A percentile compares a stretch with the other conserved stretches of the same genome.
Evolutionary conservation across 1,139 yeast genomes (phyloP).

Genomic region (Hansenula anomala): DNA sequence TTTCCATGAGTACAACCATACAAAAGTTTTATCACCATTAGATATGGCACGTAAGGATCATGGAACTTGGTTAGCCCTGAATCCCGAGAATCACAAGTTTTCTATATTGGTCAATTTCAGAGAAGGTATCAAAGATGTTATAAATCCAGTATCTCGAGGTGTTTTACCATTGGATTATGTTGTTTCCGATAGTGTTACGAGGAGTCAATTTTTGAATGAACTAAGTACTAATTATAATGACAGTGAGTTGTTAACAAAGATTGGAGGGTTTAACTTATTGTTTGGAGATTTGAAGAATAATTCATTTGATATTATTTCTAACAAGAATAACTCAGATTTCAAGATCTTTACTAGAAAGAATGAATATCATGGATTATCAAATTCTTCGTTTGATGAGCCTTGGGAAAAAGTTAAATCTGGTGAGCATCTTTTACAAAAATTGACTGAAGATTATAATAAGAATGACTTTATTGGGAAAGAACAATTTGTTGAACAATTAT

Average conservation of each 20-base stretch:
- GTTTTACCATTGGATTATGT: conserved; percentile 59
- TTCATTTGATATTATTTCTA: conserved; percentile 46
- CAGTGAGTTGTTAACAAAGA: conserved; percentile 33
- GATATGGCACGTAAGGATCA: conserved; percentile 72
- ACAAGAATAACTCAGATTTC: conserved; percentile 27
- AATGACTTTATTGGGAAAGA: conserved; percentile 39
- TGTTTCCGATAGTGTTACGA: conserved; percentile 31
- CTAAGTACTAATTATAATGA: conserved; percentile 28
- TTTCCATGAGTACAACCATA: conserved; percentile 34
- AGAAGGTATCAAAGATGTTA: conserved; percentile 28
- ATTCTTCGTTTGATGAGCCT: conserved; percentile 55
- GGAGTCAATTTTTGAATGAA: conserved; percentile 41
- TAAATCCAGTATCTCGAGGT: conserved; percentile 59
- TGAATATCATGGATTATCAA: conserved; percentile 53
- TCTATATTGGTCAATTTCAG: conserved; percentile 76
- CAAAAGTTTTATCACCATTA: conserved; percentile 56
- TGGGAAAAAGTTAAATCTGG: conserved; percentile 74
- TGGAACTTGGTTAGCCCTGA: conserved; percentile 92
- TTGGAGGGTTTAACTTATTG: conserved; percentile 84
- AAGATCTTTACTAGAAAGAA: conserved; percentile 27
- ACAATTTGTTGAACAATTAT: conserved; percentile 43
- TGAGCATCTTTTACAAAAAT: conserved; percentile 33
- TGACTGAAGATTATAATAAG: conserved; percentile 30
- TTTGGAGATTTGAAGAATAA: conserved; percentile 54
- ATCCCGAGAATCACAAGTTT: conserved; percentile 48